Evolutionary conservation across 768 basidiomycete genomes (phyloP).

Genomic region (Ramaria sp.): DNA sequence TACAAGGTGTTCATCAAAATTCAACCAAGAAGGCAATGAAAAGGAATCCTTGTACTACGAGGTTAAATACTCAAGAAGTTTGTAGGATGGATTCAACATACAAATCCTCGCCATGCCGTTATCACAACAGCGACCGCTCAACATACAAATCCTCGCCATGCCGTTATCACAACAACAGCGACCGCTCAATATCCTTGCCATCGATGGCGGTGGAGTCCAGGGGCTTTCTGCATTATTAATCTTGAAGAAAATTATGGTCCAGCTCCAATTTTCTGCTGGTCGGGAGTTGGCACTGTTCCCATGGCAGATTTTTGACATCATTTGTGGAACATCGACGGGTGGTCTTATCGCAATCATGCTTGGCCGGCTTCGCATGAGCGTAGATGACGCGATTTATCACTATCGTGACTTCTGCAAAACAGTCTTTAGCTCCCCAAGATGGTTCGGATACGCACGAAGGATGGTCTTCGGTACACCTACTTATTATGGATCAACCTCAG

Average conservation of each 20-base stretch:
- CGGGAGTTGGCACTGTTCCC: slow-evolving; percentile 18
- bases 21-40: no score
- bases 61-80: no score
- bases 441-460: neutral
- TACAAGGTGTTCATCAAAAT: no score
- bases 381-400: slow-evolving; percentile 25
- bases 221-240: slow-evolving; percentile 24
- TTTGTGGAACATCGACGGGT: slow-evolving; percentile 26
- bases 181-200: neutral
- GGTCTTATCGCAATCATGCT: slow-evolving; percentile 31
- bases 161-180: no score
- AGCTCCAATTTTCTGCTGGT: slow-evolving; percentile 10
- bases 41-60: no score
- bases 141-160: no score
- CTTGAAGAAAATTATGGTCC: slow-evolving; percentile 21
- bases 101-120: no score
- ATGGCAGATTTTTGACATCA: slow-evolving; percentile 26
- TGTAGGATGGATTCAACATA: no score
- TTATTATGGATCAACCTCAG: slow-evolving; percentile 7
- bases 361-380: slow-evolving; percentile 25
- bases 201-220: slow-evolving; percentile 27
- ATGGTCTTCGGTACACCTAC: neutral
- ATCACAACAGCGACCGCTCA: no score
- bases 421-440: slow-evolving; percentile 18
- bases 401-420: no score